Conservation (phyloP, 306 rosid genomes). For the Cyclanthera cordifolia region DNA sequence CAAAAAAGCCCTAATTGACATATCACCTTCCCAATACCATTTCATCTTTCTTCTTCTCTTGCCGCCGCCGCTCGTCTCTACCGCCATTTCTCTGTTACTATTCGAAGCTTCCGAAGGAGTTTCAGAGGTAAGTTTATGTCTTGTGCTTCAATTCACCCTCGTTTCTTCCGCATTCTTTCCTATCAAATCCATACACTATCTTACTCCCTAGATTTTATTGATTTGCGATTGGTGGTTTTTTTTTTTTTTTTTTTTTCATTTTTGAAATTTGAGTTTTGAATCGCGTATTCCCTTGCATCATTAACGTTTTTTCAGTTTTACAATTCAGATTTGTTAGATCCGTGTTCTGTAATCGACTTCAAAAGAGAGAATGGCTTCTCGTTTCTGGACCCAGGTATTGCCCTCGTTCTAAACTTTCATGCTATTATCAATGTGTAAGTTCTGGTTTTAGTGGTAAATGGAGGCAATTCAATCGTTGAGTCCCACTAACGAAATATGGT, state of each 20-base stretch:
- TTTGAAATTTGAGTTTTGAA: neutral
- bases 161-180: neutral
- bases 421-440: neutral
- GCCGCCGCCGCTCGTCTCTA: neutral
- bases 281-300: neutral
- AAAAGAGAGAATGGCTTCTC: conserved; percentile 27
- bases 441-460: neutral
- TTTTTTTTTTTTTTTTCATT: neutral
- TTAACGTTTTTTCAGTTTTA: neutral
- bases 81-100: neutral
- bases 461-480: neutral
- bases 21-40: neutral
- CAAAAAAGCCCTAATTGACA: neutral
- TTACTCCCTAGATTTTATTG: neutral
- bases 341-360: conserved; percentile 3
- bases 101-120: neutral
- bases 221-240: neutral
- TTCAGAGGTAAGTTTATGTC: neutral
- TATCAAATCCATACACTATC: neutral
- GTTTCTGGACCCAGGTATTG: conserved; percentile 43
- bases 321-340: neutral
- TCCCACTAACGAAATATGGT: neutral
- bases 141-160: neutral
- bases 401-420: neutral
- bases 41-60: neutral